Conservation (phyloP, 1,139 yeast genomes). For the Torulaspora globosa region DNA sequence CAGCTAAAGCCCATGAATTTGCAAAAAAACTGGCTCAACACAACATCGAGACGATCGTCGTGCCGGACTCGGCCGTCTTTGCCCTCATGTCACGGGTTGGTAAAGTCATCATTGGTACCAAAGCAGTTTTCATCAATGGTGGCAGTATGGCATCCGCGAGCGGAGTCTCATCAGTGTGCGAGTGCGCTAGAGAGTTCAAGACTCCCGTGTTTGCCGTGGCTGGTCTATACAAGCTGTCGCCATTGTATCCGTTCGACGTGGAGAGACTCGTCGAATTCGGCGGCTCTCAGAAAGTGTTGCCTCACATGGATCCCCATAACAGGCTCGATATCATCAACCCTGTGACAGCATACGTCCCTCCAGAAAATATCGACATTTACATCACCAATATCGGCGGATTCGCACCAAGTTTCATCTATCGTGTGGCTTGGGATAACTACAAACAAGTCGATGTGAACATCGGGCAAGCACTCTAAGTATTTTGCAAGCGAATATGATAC, state of each 20-base stretch:
- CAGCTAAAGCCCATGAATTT: conserved; percentile 68
- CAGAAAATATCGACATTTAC: conserved; percentile 90
- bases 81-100: conserved; percentile 98
- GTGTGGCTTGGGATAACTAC: conserved; percentile 92
- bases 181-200: conserved; percentile 89
- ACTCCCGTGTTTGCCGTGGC: conserved; percentile 96
- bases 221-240: conserved; percentile 88
- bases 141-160: conserved; percentile 79
- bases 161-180: conserved; percentile 91
- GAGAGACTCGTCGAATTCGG: conserved; percentile 91
- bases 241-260: conserved; percentile 87
- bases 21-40: conserved; percentile 77
- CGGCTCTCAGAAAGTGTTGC: conserved; percentile 51
- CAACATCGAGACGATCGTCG: conserved; percentile 82
- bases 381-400: conserved; percentile 95
- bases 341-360: conserved; percentile 85
- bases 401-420: conserved; percentile 92
- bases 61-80: conserved; percentile 88
- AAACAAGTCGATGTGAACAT: conserved; percentile 74
- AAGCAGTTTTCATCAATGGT: conserved; percentile 92
- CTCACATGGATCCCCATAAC: conserved; percentile 33
- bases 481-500: conserved; percentile 3
- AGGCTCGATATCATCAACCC: conserved; percentile 87
- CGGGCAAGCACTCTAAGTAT: conserved; percentile 19
- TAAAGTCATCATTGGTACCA: conserved; percentile 87